These are phyloP conservation scores for Ilyonectria sp. DNA, from an alignment of 2,329 filamentous ascomycete genomes.

Conservation along the genomic window DNA sequence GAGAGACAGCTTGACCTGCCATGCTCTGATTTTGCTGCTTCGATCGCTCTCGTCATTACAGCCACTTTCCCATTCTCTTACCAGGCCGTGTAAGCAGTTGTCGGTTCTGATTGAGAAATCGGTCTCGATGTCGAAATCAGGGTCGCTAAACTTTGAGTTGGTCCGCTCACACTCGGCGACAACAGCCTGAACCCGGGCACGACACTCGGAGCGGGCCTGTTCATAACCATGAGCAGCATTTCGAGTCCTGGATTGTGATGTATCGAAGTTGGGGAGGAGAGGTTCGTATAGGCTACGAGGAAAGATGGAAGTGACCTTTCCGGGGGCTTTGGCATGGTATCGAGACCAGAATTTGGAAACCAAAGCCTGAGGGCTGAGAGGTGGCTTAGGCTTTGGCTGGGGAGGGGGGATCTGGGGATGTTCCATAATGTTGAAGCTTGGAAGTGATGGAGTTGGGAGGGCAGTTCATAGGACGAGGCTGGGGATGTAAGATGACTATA, in stretches of 20 bases:
- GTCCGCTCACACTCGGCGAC: slow-evolving; percentile 60
- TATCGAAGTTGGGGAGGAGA: slow-evolving; percentile 41
- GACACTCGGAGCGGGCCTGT: slow-evolving; percentile 57
- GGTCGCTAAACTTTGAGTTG: slow-evolving; percentile 62
- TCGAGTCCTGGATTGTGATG: slow-evolving; percentile 47
- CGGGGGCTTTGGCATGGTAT: slow-evolving; percentile 58
- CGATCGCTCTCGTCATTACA: slow-evolving; percentile 27
- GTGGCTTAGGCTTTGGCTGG: slow-evolving; percentile 37
- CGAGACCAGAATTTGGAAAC: slow-evolving; percentile 60
- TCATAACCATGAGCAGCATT: slow-evolving; percentile 61
- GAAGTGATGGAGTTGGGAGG: not conserved
- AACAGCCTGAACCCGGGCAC: slow-evolving; percentile 57
- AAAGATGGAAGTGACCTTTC: slow-evolving; percentile 62
- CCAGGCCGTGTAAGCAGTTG: slow-evolving; percentile 58
- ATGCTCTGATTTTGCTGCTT: not conserved
- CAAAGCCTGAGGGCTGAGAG: slow-evolving; percentile 55
- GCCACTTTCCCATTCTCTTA: slow-evolving; percentile 35
- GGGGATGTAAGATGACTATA: not conserved
- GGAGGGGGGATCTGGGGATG: slow-evolving; percentile 19
- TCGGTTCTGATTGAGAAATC: slow-evolving; percentile 53
- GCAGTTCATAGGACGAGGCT: not conserved
- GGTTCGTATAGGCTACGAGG: slow-evolving; percentile 58
- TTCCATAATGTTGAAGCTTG: slow-evolving; percentile 31
- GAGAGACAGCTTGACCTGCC: slow-evolving; percentile 34
- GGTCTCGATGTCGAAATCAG: slow-evolving; percentile 60